Conservation (phyloP, 2,329 filamentous ascomycete species). For the Laburnicola sp. region DNA sequence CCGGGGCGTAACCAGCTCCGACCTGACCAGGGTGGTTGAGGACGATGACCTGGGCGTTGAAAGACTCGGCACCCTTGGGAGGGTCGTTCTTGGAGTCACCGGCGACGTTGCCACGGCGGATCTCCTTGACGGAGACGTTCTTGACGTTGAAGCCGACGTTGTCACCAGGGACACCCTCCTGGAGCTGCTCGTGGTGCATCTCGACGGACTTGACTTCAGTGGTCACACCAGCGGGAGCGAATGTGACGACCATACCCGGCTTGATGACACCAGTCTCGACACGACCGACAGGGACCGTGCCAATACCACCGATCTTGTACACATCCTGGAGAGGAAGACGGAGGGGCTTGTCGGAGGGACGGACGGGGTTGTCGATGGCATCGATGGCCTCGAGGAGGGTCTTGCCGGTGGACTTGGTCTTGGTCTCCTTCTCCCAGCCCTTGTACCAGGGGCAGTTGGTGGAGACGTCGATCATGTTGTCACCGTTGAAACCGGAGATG, state of each 20-base stretch:
- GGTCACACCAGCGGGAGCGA: slow-evolving; percentile 97
- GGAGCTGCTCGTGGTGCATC: slow-evolving; percentile 99
- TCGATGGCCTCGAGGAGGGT: slow-evolving; percentile 99
- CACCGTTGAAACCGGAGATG: slow-evolving; percentile 99
- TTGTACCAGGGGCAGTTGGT: slow-evolving; percentile 99
- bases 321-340: slow-evolving; percentile 99
- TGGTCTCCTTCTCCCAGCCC: slow-evolving; percentile 99
- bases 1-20: slow-evolving; percentile 97
- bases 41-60: slow-evolving; percentile 99
- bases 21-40: slow-evolving; percentile 99
- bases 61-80: slow-evolving; percentile 82
- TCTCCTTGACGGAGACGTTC: slow-evolving; percentile 99
- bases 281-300: slow-evolving; percentile 99
- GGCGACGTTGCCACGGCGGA: slow-evolving; percentile 99
- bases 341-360: slow-evolving; percentile 98
- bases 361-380: slow-evolving; percentile 86
- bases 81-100: slow-evolving; percentile 99
- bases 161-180: slow-evolving; percentile 95
- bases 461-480: slow-evolving; percentile 96
- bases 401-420: slow-evolving; percentile 87
- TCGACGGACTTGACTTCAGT: slow-evolving; percentile 99
- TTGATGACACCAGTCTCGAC: slow-evolving; percentile 97
- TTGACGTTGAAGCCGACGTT: slow-evolving; percentile 99
- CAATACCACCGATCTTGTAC: slow-evolving; percentile 99
- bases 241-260: slow-evolving; percentile 91